Base-by-base conservation (phyloP, 2,329 filamentous ascomycete genomes). In the Didymella arachidicola region DNA sequence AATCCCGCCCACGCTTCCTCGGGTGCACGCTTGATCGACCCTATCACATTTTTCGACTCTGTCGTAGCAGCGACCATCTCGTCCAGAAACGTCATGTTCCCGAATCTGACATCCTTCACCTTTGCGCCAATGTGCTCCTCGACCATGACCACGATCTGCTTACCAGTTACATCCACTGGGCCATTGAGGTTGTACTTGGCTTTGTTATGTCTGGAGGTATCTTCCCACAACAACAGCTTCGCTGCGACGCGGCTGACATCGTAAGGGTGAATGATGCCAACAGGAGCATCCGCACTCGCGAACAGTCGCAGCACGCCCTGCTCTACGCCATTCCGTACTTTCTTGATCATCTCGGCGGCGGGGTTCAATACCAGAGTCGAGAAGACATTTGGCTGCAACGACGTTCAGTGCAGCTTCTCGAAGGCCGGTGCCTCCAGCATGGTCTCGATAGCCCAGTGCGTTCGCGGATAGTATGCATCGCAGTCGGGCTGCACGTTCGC, bases 241-340 rank as follows among this genome's bases (percentile, higher is more conserved):
- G 63, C 63, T 16, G 63, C 63, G n/a, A 66, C 30, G 10, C 34
- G 38, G 4, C 65, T 60, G 34, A 69, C 57, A 22, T 69, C 65
- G 19, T 57, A 16, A n/a, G 65, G 42, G 12, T 69, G 55, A 8
- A 69, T 57, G 7, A 65, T 44, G 19, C 52, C 65, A 3, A 63
- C 48, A 2, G 53, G 29, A 19, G 53, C 12, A 18, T 62, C 44
- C 16, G 32, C 32, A 36, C 14, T 36, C 16, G 16, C 32, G 7
- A 36, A 18, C 32, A 36, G 16, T 36, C 32, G 32, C 32, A 36
- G 16, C 16, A 7, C n/a, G 16, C 16, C 32, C 16, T n/a, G 32
- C 16, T 36, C 11, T 14, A 2, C 16, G 32, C 32, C 32, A 7
- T 4, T 16, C n/a, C 16, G 14, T 8, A n/a, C 16, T 16, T 8